Percentiles rank a stretch among this genome's conserved stretches.
These are phyloP conservation scores for Plasmodium gonderi DNA, from an alignment of 169 alveolate species.

Conservation along the genomic window DNA sequence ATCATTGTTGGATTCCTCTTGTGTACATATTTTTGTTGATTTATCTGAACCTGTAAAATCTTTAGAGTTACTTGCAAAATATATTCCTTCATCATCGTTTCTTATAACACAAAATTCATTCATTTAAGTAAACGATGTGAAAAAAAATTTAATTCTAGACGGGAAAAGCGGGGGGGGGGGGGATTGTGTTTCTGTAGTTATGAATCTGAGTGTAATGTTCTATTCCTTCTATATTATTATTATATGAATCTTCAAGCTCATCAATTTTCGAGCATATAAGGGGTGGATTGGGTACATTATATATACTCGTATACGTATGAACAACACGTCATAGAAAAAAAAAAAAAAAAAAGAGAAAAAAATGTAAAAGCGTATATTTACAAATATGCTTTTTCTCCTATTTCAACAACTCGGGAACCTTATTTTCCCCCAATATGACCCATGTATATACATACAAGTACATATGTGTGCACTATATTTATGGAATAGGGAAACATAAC, in stretches of 20 bases:
- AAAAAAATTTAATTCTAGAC: no score
- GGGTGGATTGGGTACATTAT: neutral
- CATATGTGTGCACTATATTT: neutral
- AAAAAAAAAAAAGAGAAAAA: neutral
- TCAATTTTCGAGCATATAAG: neutral
- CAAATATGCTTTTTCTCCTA: neutral
- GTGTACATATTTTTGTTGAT: conserved; percentile 2
- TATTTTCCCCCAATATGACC: neutral
- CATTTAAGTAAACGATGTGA: conserved; percentile 12
- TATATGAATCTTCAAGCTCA: neutral
- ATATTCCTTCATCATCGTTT: conserved; percentile 10
- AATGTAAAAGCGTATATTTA: neutral
- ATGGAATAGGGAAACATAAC: neutral
- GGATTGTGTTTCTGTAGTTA: neutral
- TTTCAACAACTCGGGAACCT: neutral
- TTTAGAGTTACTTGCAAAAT: neutral
- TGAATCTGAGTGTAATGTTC: neutral
- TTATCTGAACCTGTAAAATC: conserved; percentile 1
- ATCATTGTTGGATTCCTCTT: conserved; percentile 9
- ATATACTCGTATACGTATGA: neutral
- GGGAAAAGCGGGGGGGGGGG: neutral
- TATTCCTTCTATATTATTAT: neutral
- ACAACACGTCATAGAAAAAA: neutral
- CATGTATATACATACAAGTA: neutral
- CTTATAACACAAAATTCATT: conserved; percentile 15